Evolutionary conservation across 441 rosid genomes (phyloP).

Genomic region (Rhodomyrtus psidioides): DNA sequence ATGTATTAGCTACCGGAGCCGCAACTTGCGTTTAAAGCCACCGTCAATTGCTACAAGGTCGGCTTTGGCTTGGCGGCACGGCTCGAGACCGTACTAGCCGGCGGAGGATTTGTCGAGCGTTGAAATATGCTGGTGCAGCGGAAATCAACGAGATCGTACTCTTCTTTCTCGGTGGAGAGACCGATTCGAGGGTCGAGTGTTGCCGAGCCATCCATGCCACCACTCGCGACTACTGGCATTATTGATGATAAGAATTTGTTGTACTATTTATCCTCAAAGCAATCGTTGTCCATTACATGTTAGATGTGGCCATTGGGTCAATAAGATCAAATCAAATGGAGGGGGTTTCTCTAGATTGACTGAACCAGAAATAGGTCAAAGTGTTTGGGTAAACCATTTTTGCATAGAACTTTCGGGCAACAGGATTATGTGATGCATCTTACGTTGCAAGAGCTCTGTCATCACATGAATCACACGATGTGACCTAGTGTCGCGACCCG

Average conservation of each 20-base stretch:
- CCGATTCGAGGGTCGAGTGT: constrained; percentile 29
- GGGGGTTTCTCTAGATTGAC: neutral
- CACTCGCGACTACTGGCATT: neutral
- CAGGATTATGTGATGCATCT: neutral
- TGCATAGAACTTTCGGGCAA: neutral
- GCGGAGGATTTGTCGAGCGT: constrained; percentile 37
- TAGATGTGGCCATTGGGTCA: neutral
- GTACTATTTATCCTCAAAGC: neutral
- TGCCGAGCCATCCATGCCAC: constrained; percentile 30
- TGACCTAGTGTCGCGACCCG: no score
- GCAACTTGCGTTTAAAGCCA: neutral
- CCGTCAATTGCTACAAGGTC: neutral
- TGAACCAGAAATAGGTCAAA: neutral
- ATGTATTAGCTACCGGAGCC: neutral
- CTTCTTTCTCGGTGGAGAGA: constrained; percentile 41
- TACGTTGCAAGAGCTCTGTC: neutral
- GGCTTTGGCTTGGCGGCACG: constrained; percentile 15
- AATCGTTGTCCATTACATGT: neutral
- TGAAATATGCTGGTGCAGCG: constrained; percentile 43
- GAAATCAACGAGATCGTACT: constrained; percentile 34
- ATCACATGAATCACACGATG: neutral
- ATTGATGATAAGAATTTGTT: no score
- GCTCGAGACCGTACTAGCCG: constrained; percentile 1
- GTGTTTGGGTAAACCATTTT: neutral
- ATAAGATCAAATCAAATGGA: neutral